Conservation (phyloP, 2,329 filamentous ascomycete species). For the Aschersonia sp. region DNA sequence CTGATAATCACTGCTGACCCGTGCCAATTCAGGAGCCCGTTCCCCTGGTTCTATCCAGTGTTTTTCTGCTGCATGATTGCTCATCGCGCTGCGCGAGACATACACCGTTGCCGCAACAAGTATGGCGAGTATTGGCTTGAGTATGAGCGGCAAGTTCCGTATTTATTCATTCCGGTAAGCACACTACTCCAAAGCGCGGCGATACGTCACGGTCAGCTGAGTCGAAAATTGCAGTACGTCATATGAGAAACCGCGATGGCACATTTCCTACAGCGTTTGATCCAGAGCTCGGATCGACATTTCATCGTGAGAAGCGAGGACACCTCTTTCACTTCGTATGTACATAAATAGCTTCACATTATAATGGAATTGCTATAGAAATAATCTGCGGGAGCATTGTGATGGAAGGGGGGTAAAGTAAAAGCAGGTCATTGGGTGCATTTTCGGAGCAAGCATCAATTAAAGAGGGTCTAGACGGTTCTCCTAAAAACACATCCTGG, state of each 20-base stretch:
- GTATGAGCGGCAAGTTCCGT: slow-evolving; percentile 64
- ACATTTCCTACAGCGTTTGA: no score
- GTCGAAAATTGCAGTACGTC: background rate
- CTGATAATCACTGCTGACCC: slow-evolving; percentile 4
- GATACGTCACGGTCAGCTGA: background rate
- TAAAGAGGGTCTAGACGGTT: no score
- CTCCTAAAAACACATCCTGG: no score
- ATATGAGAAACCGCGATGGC: background rate
- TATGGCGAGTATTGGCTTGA: slow-evolving; percentile 70
- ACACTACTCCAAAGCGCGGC: slow-evolving; percentile 47
- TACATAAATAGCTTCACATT: background rate
- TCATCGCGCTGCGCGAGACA: slow-evolving; percentile 62
- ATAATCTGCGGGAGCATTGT: no score
- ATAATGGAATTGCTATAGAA: background rate
- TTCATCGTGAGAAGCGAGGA: no score
- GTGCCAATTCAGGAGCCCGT: slow-evolving; percentile 45
- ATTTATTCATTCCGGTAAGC: slow-evolving; percentile 61
- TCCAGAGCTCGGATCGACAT: no score
- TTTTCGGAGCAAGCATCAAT: no score
- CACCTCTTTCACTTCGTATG: no score
- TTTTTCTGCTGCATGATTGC: slow-evolving; percentile 73
- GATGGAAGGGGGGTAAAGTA: background rate
- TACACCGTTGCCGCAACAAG: slow-evolving; percentile 59
- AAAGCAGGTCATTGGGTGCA: background rate
- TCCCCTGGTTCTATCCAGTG: slow-evolving; percentile 78